phyloP scores from a whole-genome alignment of 176 grass and related monocot genomes.

The Zoysia pacifica region DNA sequence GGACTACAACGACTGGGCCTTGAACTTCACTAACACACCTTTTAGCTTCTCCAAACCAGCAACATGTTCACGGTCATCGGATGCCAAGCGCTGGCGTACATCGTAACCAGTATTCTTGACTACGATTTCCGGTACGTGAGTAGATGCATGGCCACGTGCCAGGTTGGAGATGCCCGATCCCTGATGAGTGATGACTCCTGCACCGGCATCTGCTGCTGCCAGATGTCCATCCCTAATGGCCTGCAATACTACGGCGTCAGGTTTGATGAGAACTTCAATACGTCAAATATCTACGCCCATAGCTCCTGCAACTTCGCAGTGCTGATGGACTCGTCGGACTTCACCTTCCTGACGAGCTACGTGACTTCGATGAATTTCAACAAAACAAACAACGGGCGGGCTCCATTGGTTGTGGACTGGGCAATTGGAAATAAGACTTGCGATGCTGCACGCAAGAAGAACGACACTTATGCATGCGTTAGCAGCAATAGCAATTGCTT shows the following conservation, averaged over 20 bases:
- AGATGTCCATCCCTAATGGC: slow-evolving; percentile 20
- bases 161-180: accelerated
- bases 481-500: too few relatives aligned
- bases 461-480: too few relatives aligned
- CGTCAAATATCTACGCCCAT: background rate
- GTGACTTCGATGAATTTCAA: too few relatives aligned
- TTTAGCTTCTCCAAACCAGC: too few relatives aligned
- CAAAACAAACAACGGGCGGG: background rate
- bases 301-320: slow-evolving; percentile 34
- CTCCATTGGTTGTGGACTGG: slow-evolving; percentile 35
- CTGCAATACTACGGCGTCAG: background rate
- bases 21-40: background rate
- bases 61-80: background rate
- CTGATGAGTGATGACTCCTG: slow-evolving; percentile 18
- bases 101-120: too few relatives aligned
- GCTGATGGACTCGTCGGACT: slow-evolving; percentile 16
- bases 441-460: background rate
- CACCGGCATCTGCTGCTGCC: slow-evolving; percentile 51
- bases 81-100: background rate
- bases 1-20: accelerated
- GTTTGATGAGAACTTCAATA: background rate
- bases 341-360: background rate
- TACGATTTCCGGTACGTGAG: background rate
- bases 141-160: slow-evolving; percentile 10
- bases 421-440: slow-evolving; percentile 6